Evolutionary conservation across 257 asterid genomes (phyloP), one percentile per base, ranked within the genome.

Genomic region (Leonotis leonurus): DNA sequence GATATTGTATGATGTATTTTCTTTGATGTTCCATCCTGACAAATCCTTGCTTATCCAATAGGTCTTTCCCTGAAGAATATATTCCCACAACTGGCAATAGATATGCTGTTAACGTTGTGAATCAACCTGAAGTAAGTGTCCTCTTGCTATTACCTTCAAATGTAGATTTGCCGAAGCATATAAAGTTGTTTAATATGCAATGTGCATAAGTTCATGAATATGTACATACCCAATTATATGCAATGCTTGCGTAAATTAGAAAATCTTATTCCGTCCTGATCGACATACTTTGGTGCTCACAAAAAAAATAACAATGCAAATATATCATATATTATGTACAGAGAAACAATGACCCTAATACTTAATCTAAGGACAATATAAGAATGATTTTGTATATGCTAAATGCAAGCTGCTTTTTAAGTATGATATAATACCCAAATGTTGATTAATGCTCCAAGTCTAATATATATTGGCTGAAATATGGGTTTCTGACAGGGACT

Each of bases 61-160:
- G 99, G 89, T 78, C 88, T 33, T 89, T 81, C 81, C 70, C 88
- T 57, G 91, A 85, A 70, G 95, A 81, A 46, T 79, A 92, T 75
- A 77, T 57, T 73, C 73, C 93, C 48, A 83, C 93, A 56, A 73
- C 82, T 61, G 77, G 44, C 53, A 81, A 82, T 45, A 74, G 73
- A 61, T 92, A 85, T 72, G 84, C 86, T 62, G 95, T 82, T 68
- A 90, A 85, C 72, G 78, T 77, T 64, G 76, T 89, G 44, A 88
- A 87, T 10, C 88, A 77, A 68, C 77, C 85, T 29, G 53, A 73
- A 61, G 99, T 89, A 82, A 80, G 88, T 74, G 40, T 54, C 5
- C 64, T 9, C 60, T 41, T 29, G 13, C 24, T 33, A 58, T 48
- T 16, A 48, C n/a, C 57, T 69, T 49, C 13, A 53, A 25, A 65